Base-by-base conservation (phyloP, 768 basidiomycete species). In the Rhizopogon sp. region DNA sequence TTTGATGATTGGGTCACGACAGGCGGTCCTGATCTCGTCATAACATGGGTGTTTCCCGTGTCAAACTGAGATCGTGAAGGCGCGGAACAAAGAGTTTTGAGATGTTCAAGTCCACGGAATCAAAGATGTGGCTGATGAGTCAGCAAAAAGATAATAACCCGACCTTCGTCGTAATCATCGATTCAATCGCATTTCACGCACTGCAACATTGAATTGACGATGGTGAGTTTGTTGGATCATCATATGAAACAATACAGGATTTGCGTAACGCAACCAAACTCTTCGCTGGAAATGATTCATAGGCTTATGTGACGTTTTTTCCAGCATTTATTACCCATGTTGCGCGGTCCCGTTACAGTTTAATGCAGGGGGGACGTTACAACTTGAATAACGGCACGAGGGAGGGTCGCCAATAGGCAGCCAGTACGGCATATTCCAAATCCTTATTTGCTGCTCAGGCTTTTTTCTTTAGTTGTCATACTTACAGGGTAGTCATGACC, bases 281-380 rank as follows among this genome's bases (percentile, higher is more conserved):
- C 56, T 59, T 66, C 42, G 25, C n/a, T 31, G 40, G 53, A 54
- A 43, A 53, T 52, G 66, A 47, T 62, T 64, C 58, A 66, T 62
- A 60, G 60, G 40, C 33, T 70, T 66, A 70, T 70, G 69, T 58
- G 66, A 68, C 56, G 11, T 29, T 17, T 42, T 43, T 39, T 43
- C 6, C 55, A 43, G 40, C 43, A 53, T 57, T 55, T 56, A 39
- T 43, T 52, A 59, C 52, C 39, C 58, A 53, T 50, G 46, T 59
- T 50, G 49, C 57, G 60, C 59, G 55, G 65, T 52, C 67, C 64
- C 57, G 58, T 68, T 68, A 70, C 67, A 68, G 67, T 64, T 64
- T 69, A 69, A 68, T 68, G 43, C 62, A 68, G 67, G 67, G 65
- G 65, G 46, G 42, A 16, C 35, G 16, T n/a, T 49, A 10, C 20